A percentile compares a stretch with the other conserved stretches of the same genome.
These are phyloP conservation scores for Phyllostachys edulis DNA, from an alignment of 176 grass and related monocot genomes.

Conservation along the genomic window DNA sequence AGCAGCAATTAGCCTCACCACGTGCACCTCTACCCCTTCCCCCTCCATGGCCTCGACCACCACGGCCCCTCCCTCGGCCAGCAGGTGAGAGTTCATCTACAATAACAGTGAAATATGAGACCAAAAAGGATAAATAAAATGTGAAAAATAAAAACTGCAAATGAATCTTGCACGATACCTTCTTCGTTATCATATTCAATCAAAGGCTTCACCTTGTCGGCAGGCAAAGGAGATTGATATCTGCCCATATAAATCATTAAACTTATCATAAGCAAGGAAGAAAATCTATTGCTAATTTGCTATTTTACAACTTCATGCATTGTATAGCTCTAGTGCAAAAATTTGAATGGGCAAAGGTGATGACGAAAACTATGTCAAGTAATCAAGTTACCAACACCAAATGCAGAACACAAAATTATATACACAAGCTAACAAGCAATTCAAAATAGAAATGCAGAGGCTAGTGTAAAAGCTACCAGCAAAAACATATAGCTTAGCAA, in stretches of 20 bases:
- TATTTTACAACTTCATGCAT: neutral
- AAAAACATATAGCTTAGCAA: neutral
- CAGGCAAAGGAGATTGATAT: conserved; percentile 92
- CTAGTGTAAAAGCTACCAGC: neutral
- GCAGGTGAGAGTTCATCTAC: conserved; percentile 66
- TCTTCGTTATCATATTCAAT: conserved; percentile 80
- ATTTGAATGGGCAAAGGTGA: neutral
- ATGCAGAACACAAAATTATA: neutral
- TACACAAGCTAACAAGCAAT: neutral
- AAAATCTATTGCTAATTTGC: neutral
- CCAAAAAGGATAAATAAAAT: neutral
- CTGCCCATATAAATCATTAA: conserved; percentile 49
- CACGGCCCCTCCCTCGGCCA: conserved; percentile 71
- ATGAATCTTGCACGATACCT: conserved; percentile 43
- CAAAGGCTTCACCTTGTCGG: conserved; percentile 76
- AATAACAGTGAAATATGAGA: conserved; percentile 41
- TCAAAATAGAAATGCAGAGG: neutral
- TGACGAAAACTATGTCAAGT: neutral
- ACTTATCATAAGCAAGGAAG: neutral
- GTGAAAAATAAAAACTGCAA: neutral
- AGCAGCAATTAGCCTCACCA: conserved; percentile 38
- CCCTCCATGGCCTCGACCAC: conserved; percentile 55
- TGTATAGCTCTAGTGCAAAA: neutral
- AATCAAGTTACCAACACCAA: neutral
- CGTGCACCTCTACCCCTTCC: conserved; percentile 56